Conservation (phyloP, 805 yeast species). For the Huiozyma naganishii region DNA sequence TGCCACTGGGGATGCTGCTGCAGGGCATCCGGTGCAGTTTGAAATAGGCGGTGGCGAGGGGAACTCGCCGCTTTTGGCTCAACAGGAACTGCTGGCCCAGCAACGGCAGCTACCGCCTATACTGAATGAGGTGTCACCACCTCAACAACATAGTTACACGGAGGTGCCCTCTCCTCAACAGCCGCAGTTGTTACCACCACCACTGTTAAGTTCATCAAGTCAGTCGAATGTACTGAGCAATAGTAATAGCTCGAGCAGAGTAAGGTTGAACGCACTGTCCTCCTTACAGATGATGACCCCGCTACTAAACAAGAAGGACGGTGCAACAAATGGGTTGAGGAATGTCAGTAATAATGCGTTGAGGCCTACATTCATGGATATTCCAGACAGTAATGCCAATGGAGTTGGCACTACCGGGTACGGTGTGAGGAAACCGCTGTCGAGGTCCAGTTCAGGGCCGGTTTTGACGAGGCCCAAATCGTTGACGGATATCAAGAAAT, state of each 20-base stretch:
- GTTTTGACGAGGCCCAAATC: conserved; percentile 17
- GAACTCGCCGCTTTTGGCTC: neutral
- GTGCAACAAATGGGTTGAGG: neutral
- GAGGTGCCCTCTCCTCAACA: neutral
- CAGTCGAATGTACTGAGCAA: neutral
- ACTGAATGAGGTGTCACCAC: neutral
- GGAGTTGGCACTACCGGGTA: neutral
- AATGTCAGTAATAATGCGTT: conserved; percentile 2
- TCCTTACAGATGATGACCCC: conserved; percentile 60
- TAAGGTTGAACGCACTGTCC: conserved; percentile 30
- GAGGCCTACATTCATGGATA: conserved; percentile 14
- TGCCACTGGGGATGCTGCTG: neutral
- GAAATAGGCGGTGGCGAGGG: conserved; percentile 4
- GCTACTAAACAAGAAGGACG: conserved; percentile 11
- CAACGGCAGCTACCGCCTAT: neutral
- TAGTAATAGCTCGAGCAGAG: conserved; percentile 11
- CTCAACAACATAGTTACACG: neutral
- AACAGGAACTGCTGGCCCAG: neutral
- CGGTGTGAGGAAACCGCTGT: neutral
- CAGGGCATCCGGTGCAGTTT: neutral
- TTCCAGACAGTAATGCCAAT: conserved; percentile 6
- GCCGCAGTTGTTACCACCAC: neutral
- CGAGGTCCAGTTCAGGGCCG: neutral
- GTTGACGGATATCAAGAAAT: conserved; percentile 12
- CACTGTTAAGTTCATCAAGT: neutral